These are phyloP conservation scores for Lavandula angustifolia DNA, from an alignment of 257 asterid species.

Conservation along the genomic window DNA sequence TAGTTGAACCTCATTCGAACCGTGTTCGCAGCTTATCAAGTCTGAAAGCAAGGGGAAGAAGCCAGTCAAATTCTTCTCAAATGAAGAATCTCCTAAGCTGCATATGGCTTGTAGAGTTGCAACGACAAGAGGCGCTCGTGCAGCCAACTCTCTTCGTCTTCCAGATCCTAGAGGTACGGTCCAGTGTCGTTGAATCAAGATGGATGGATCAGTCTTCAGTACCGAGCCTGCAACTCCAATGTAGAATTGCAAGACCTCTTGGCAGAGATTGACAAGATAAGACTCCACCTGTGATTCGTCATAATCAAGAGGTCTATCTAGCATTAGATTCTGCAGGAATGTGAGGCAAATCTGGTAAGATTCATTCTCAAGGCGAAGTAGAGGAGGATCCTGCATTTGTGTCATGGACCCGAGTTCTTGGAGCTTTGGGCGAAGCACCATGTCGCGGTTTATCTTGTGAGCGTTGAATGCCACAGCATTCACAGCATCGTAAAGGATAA, in stretches of 20 bases:
- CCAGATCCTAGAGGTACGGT: conserved; percentile 87
- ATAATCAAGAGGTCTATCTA: conserved; percentile 54
- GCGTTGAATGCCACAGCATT: conserved; percentile 81
- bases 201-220: conserved; percentile 46
- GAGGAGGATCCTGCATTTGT: conserved; percentile 99
- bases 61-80: conserved; percentile 67
- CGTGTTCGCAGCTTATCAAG: conserved; percentile 93
- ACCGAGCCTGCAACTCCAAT: conserved; percentile 57
- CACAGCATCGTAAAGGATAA: conserved; percentile 74
- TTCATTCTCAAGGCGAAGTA: conserved; percentile 94
- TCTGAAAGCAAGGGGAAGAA: conserved; percentile 81
- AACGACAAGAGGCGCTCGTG: conserved; percentile 88
- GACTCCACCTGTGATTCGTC: conserved; percentile 77
- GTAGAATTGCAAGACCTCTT: conserved; percentile 77
- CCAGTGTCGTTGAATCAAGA: conserved; percentile 52
- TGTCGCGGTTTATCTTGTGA: conserved; percentile 71
- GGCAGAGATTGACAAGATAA: conserved; percentile 78
- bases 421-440: conserved; percentile 62
- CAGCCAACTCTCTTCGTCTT: conserved; percentile 82
- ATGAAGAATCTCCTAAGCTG: conserved; percentile 70
- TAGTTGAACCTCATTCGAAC: conserved; percentile 84
- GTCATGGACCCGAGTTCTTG: conserved; percentile 79
- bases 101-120: conserved; percentile 84
- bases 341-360: conserved; percentile 92
- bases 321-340: conserved; percentile 71